Evolutionary conservation across 192 early-diverging fungal genomes (phyloP).

Genomic region (Oehlia diaphana): DNA sequence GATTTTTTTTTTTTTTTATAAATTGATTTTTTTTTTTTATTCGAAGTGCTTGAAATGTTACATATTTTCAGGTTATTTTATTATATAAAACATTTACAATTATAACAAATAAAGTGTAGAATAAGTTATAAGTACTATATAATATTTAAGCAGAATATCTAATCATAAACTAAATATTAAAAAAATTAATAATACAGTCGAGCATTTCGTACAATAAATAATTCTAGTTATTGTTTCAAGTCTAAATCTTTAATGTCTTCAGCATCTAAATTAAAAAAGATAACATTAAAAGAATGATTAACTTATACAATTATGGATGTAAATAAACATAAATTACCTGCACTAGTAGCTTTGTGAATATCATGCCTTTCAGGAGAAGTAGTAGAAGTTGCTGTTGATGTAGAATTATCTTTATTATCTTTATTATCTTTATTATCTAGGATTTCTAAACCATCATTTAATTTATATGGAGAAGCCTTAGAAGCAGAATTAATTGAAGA

Average conservation of each 20-base stretch:
- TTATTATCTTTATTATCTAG: background rate
- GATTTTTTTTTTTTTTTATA: too few species aligned
- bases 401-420: background rate
- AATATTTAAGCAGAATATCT: background rate
- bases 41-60: too few species aligned
- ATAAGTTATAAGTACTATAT: background rate
- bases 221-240: background rate
- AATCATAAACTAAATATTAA: background rate
- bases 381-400: background rate
- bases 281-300: background rate
- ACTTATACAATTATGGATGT: background rate
- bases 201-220: background rate
- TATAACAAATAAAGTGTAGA: background rate
- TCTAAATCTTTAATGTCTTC: constrained; percentile 4
- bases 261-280: background rate
- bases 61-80: too few species aligned
- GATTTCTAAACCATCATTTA: background rate
- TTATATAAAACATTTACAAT: too few species aligned
- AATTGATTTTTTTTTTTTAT: too few species aligned
- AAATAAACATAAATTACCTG: background rate
- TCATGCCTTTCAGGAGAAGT: background rate
- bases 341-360: background rate
- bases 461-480: background rate
- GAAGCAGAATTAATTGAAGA: background rate
- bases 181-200: background rate